Conservation (phyloP, 305 asterid genomes). For the Fraxinus floribunda region DNA sequence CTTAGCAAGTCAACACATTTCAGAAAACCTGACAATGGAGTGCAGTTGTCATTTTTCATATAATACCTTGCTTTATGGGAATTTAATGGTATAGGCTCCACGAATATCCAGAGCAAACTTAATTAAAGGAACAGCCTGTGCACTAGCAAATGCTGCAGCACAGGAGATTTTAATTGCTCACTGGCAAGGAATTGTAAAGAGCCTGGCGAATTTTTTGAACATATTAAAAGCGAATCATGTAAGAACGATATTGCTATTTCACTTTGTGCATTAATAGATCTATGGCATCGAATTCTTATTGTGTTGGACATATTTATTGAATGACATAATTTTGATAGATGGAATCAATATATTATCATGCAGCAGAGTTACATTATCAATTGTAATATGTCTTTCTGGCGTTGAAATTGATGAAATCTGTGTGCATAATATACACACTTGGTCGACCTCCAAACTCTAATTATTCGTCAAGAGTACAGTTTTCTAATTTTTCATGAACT, state of each 20-base stretch:
- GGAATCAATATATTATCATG: background rate
- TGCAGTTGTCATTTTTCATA: constrained; percentile 14
- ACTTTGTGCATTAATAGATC: background rate
- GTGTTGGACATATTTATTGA: background rate
- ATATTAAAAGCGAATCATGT: constrained; percentile 75
- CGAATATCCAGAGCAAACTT: constrained; percentile 85
- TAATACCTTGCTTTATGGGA: background rate
- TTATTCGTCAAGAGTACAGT: background rate
- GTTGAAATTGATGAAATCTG: background rate
- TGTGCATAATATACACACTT: background rate
- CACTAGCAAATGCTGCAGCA: constrained; percentile 81
- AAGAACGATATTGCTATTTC: constrained; percentile 24
- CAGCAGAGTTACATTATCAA: background rate
- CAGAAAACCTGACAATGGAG: constrained; percentile 15
- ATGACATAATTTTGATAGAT: background rate
- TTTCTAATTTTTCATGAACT: background rate
- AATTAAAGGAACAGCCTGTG: constrained; percentile 72
- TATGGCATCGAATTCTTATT: background rate
- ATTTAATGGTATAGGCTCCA: constrained; percentile 66
- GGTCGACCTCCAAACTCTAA: background rate
- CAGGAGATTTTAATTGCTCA: constrained; percentile 88
- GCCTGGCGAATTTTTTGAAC: constrained; percentile 62
- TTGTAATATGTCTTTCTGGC: background rate
- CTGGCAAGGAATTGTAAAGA: constrained; percentile 92
- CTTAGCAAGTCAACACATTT: constrained; percentile 8